Evolutionary conservation across 177 flowering plant species (phyloP).

Genomic region (Telopea speciosissima): DNA sequence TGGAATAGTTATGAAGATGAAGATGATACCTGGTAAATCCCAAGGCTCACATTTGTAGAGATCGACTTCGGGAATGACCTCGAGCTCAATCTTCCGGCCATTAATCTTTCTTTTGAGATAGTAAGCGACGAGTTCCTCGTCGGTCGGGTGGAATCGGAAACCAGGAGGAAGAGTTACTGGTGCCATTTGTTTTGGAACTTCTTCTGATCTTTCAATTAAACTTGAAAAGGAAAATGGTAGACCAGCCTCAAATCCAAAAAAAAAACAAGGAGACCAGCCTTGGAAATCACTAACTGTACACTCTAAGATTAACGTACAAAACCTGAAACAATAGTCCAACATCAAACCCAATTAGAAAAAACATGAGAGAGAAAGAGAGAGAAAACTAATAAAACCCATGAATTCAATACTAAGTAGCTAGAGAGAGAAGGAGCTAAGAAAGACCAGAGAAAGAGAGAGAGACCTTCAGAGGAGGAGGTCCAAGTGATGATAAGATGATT

Average conservation of each 20-base stretch:
- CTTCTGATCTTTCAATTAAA: slow-evolving; percentile 9
- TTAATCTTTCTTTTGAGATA: slow-evolving; percentile 77
- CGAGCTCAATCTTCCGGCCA: slow-evolving; percentile 59
- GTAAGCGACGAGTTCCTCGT: slow-evolving; percentile 72
- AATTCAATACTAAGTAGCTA: too few species aligned
- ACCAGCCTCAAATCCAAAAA: slow-evolving; percentile 11
- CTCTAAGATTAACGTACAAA: slow-evolving; percentile 9
- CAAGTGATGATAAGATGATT: slow-evolving; percentile 8
- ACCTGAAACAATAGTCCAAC: slow-evolving; percentile 14
- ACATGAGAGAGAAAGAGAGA: background rate
- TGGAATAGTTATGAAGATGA: background rate
- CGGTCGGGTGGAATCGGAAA: slow-evolving; percentile 75
- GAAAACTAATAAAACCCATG: background rate
- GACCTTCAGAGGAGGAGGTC: slow-evolving; percentile 14
- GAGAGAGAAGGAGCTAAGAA: background rate
- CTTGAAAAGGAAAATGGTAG: background rate
- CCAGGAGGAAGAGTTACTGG: slow-evolving; percentile 77
- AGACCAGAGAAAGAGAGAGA: slow-evolving; percentile 14
- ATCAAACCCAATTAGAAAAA: background rate
- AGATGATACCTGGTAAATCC: slow-evolving; percentile 63
- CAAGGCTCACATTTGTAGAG: slow-evolving; percentile 88
- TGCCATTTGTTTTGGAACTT: slow-evolving; percentile 38
- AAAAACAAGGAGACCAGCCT: slow-evolving; percentile 11
- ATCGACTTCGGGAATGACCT: slow-evolving; percentile 80
- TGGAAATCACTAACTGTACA: slow-evolving; percentile 15